phyloP scores from a whole-genome alignment of 1,139 yeast genomes.

The Sugiyamaella japonica region DNA sequence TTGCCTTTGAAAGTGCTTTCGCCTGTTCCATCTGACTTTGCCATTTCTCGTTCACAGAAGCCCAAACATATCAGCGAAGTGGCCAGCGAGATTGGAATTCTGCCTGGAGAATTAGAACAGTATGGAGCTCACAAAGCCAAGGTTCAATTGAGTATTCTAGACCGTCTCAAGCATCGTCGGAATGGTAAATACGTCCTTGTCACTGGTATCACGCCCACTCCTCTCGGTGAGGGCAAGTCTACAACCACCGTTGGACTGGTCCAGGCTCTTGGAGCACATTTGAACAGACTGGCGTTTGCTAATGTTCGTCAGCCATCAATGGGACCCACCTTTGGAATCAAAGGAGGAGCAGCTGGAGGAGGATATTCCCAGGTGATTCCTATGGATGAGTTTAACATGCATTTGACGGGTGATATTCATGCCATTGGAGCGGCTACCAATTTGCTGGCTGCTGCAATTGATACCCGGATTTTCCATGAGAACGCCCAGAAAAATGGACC shows the following conservation, averaged over 20 bases:
- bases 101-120: conserved; percentile 79
- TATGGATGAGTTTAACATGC: conserved; percentile 99
- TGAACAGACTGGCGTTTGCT: conserved; percentile 84
- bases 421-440: conserved; percentile 97
- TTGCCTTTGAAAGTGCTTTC: conserved; percentile 62
- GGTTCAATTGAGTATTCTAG: conserved; percentile 71
- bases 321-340: conserved; percentile 99
- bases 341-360: conserved; percentile 99
- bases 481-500: conserved; percentile 85
- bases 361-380: conserved; percentile 98
- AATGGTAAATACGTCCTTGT: conserved; percentile 91
- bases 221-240: conserved; percentile 96
- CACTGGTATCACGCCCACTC: conserved; percentile 98
- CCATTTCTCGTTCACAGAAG: conserved; percentile 81
- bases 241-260: conserved; percentile 97
- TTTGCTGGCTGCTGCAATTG: conserved; percentile 94
- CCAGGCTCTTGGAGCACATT: conserved; percentile 97
- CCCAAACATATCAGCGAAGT: conserved; percentile 82
- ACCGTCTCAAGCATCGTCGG: conserved; percentile 62
- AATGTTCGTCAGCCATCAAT: conserved; percentile 97
- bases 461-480: conserved; percentile 97
- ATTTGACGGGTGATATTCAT: conserved; percentile 96
- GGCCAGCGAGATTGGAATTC: conserved; percentile 81
- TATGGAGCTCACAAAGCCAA: conserved; percentile 92
- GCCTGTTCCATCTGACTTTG: conserved; percentile 97